These are phyloP conservation scores for Prunus yedoensis DNA, from an alignment of 331 rosid genomes.

Conservation along the genomic window DNA sequence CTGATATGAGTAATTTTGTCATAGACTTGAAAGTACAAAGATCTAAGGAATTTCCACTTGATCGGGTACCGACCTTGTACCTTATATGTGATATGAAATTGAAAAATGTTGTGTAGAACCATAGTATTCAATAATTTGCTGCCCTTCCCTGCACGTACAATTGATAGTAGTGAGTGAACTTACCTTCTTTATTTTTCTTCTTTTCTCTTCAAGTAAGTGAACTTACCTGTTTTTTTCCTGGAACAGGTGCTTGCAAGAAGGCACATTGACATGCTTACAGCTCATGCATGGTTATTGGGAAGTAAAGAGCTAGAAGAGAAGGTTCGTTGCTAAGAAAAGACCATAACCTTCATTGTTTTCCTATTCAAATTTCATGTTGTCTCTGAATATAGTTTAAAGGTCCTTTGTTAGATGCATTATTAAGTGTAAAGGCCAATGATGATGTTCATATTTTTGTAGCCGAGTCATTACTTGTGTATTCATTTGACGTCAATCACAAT, in stretches of 20 bases:
- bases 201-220: background rate
- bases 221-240: background rate
- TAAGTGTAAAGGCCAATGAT: background rate
- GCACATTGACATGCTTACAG: conserved; percentile 66
- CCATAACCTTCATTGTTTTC: background rate
- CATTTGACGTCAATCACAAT: background rate
- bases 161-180: background rate
- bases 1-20: conserved; percentile 63
- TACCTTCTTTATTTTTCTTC: background rate
- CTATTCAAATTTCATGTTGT: background rate
- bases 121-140: background rate
- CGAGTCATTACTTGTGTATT: background rate
- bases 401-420: background rate
- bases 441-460: background rate
- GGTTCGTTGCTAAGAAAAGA: conserved; percentile 43
- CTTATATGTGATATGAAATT: background rate
- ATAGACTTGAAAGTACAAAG: conserved; percentile 60
- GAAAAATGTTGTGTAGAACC: background rate
- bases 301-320: conserved; percentile 76
- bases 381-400: background rate
- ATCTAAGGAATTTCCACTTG: conserved; percentile 76
- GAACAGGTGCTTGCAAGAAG: conserved; percentile 79
- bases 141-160: background rate
- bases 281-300: conserved; percentile 73
- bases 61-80: conserved; percentile 44